Evolutionary conservation across 441 rosid genomes (phyloP), one percentile per base, ranked within the genome.

Genomic region (Aleurites moluccanus): DNA sequence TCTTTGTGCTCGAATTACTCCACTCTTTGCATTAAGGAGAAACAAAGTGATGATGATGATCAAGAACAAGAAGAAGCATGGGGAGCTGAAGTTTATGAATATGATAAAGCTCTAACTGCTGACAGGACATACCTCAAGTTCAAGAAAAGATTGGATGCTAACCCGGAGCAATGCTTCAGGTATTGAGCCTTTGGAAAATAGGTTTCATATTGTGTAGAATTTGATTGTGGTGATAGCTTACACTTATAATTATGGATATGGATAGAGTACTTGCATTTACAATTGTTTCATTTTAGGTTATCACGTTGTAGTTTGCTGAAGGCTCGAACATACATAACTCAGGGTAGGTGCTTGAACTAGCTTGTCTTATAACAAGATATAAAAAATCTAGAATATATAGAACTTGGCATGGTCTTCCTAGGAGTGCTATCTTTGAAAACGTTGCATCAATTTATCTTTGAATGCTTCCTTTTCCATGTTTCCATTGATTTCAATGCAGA

Each of bases 111-210:
- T 53, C 64, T 90, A 78, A 82, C 85, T 76, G 96, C 89, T 53
- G 98, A 95, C 83, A 87, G 98, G 78, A 86, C 88, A 68, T 95
- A 89, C 81, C 93, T 95, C 72, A 95, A 95, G 89, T 91, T 91
- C 84, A 83, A 90, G 74, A 95, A 93, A 79, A 83, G 82, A 75
- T 75, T 92, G 86, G 99, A 95, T 86, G 86, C 86, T 53, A 76
- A 86, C 53, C 97, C 96, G 0, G 87, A 91, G 64, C 98, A 95
- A 72, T 92, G 99, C 88, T 90, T 91, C 87, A 89, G 98, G 99
- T 95, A 78, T 75, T 49, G 30, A 62, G 15, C 55, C 67, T 56
- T 52, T 68, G 10, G 10, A 21, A 45, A 23, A 14, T 30, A 15
- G 18, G 20, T 73, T 28, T 3, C 33, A 25, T 60, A 16, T 59